phyloP scores from a whole-genome alignment of 2,329 filamentous ascomycete species.

The Xylaria sp. region DNA sequence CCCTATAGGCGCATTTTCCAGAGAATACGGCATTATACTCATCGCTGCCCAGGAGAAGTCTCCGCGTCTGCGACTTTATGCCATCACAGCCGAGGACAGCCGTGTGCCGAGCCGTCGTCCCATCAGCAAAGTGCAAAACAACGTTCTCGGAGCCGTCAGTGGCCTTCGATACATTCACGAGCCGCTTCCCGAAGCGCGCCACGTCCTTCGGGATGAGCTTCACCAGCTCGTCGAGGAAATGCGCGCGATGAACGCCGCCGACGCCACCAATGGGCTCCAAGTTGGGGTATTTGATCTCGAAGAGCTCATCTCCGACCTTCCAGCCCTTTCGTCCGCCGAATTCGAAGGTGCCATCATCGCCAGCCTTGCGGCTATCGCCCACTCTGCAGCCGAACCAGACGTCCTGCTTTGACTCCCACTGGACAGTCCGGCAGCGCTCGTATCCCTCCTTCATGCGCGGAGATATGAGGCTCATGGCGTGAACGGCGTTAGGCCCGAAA shows the following conservation, averaged over 20 bases:
- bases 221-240: conserved; percentile 55
- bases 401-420: conserved; percentile 39
- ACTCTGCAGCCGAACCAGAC: conserved; percentile 45
- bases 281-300: conserved; percentile 39
- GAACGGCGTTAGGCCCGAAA: conserved; percentile 51
- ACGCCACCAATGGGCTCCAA: conserved; percentile 24
- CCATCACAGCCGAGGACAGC: conserved; percentile 71
- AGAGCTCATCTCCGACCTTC: conserved; percentile 42
- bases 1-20: conserved; percentile 62
- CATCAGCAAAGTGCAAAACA: conserved; percentile 53
- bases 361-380: conserved; percentile 41
- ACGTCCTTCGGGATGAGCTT: conserved; percentile 51
- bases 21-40: conserved; percentile 50
- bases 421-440: conserved; percentile 45
- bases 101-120: conserved; percentile 53
- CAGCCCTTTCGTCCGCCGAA: conserved; percentile 36
- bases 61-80: conserved; percentile 67
- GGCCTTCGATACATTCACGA: conserved; percentile 48
- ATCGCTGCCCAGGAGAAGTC: conserved; percentile 60
- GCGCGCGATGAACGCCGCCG: conserved; percentile 52
- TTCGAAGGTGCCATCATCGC: conserved; percentile 38
- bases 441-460: conserved; percentile 46
- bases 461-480: conserved; percentile 49
- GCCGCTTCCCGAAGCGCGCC: conserved; percentile 51
- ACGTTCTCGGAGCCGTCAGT: conserved; percentile 40